phyloP scores from a whole-genome alignment of 108 stramenopile species.

The Skeletonema marinoi region DNA sequence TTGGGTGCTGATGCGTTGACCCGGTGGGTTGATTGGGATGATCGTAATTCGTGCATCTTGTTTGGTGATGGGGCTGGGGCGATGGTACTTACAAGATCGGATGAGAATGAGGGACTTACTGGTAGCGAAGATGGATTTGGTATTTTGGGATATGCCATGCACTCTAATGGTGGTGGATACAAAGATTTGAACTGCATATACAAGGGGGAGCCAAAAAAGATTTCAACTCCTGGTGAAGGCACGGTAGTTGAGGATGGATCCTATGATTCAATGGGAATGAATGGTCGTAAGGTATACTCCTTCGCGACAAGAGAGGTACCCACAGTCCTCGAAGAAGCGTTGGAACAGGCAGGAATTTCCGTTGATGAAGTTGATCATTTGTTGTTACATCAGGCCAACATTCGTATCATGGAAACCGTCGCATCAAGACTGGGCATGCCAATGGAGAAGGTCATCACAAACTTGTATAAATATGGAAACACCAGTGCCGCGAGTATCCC shows the following conservation, averaged over 20 bases:
- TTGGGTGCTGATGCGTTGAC: conserved; percentile 93
- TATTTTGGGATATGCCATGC: conserved; percentile 89
- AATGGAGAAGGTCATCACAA: conserved; percentile 93
- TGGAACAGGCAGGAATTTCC: conserved; percentile 85
- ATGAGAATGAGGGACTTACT: conserved; percentile 6
- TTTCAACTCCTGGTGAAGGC: conserved; percentile 74
- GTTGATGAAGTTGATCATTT: conserved; percentile 94
- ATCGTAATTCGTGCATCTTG: conserved; percentile 93
- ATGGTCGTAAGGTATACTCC: conserved; percentile 94
- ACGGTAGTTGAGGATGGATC: conserved; percentile 71
- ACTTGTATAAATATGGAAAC: conserved; percentile 92
- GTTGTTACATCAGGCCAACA: conserved; percentile 96
- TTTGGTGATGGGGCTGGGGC: conserved; percentile 98
- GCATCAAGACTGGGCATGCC: conserved; percentile 90
- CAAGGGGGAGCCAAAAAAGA: conserved; percentile 61
- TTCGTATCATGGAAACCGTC: conserved; percentile 96
- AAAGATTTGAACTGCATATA: conserved; percentile 83
- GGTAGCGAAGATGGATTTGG: conserved; percentile 59
- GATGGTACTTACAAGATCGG: conserved; percentile 77
- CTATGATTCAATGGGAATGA: conserved; percentile 88
- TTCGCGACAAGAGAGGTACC: conserved; percentile 97
- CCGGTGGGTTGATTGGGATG: conserved; percentile 97
- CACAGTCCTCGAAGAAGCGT: conserved; percentile 85
- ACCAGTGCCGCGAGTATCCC: conserved; percentile 95
- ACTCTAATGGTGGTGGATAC: conserved; percentile 91